Conservation (phyloP, 768 basidiomycete species). For the Gelatoporia subvermispora region DNA sequence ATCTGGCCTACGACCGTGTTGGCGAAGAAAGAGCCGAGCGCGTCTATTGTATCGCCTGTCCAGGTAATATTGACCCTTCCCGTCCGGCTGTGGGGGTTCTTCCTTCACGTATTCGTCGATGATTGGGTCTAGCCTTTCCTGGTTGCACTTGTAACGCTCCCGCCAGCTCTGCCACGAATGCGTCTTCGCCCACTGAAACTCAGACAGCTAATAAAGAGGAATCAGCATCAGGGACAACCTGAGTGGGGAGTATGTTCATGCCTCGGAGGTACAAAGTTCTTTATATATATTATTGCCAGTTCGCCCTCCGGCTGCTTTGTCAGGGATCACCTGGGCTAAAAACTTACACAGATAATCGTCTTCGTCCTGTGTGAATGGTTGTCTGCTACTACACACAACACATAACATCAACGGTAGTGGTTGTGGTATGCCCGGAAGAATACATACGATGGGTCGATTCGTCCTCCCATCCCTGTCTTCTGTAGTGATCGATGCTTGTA, state of each 20-base stretch:
- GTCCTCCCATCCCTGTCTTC: constrained; percentile 4
- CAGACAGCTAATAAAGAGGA: background rate
- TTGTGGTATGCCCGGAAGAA: background rate
- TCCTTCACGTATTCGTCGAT: constrained; percentile 6
- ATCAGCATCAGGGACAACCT: background rate
- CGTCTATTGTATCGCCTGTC: background rate
- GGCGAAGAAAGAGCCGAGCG: background rate
- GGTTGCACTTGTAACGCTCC: constrained; percentile 77
- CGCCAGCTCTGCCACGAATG: constrained; percentile 87
- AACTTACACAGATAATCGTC: constrained; percentile 1
- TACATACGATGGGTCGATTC: background rate
- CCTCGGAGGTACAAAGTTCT: background rate
- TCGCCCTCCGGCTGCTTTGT: constrained; percentile 1
- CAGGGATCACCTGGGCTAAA: constrained; percentile 1
- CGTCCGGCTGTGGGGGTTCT: constrained; percentile 11
- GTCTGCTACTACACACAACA: background rate
- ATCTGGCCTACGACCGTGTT: too few relatives aligned
- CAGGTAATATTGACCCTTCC: constrained; percentile 10
- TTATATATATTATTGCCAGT: background rate
- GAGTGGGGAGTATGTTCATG: background rate
- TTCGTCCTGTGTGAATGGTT: constrained; percentile 2
- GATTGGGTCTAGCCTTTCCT: constrained; percentile 46
- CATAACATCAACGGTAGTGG: background rate
- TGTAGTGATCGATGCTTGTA: background rate
- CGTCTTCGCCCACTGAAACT: constrained; percentile 63